Evolutionary conservation across 768 basidiomycete genomes (phyloP), one percentile per base, ranked within the genome.

Genomic region (Strobilomyces echinocephalus): DNA sequence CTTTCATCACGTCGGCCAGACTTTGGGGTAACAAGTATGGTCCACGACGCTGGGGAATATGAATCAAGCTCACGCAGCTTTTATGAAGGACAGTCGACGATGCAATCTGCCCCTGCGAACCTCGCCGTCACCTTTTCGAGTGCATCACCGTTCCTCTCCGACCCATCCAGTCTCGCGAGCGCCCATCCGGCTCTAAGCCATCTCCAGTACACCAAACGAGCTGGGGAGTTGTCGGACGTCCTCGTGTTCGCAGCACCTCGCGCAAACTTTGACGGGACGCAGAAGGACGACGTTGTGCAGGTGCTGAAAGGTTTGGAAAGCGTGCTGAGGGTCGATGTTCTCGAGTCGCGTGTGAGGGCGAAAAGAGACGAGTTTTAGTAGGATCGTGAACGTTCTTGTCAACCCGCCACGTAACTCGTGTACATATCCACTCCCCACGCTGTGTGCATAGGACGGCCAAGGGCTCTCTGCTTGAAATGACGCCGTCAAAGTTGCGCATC

Each of bases 401-500:
- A 10, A 40, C 20, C 8, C 16, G 36, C n/a, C 28, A 46, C 31
- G 16, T 35, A 20, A 34, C n/a, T 28, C 24, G 35, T 14, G 4
- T 38, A 20, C 40, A 38, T 3, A 4, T 38, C 15, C 4, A 4
- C 36, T 7, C n/a, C 6, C 15, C 6, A 38, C 36, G 15, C 15
- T 34, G 11, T 16, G 36, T 16, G 14, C 30, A 24, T 41, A 41
- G 11, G 11, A 41, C 40, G 2, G 20, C 14, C 40, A 28, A 15
- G 42, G 16, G 24, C 15, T 26, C 26, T 4, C 14, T 10, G 42
- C 3, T 9, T 14, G 36, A 10, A 39, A 56, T 56, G 53, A 40
- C 39, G 6, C 31, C 52, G 45, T 41, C 54, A 2, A 69, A 67
- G 36, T 43, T 84, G 46, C 75, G 76, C 31, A 73, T 97, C 55